These are phyloP conservation scores for Candida incommunis DNA, from an alignment of 805 yeast species.

Conservation along the genomic window DNA sequence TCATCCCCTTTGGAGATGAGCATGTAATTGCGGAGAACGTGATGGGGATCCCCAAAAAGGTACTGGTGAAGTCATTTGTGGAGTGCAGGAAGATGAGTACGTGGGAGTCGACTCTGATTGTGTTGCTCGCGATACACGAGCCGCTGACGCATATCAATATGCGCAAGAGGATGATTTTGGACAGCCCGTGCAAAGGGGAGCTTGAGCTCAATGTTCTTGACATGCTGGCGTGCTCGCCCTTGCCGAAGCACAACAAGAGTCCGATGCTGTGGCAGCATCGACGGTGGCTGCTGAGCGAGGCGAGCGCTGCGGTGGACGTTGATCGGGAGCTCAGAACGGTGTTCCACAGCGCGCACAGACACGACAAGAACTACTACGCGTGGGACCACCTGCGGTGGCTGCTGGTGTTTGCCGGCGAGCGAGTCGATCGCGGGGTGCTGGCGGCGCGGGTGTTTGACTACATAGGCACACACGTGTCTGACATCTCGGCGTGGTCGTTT, in stretches of 20 bases:
- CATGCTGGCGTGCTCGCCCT: slow-evolving; percentile 19
- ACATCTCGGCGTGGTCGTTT: slow-evolving; percentile 22
- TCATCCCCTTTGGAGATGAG: slow-evolving; percentile 4
- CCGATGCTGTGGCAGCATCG: slow-evolving; percentile 28
- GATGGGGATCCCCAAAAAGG: slow-evolving; percentile 13
- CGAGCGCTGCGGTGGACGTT: not conserved
- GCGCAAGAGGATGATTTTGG: slow-evolving; percentile 12
- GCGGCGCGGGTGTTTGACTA: slow-evolving; percentile 6
- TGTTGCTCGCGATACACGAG: slow-evolving; percentile 19
- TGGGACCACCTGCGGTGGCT: slow-evolving; percentile 27
- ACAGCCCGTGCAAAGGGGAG: slow-evolving; percentile 2
- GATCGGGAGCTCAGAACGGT: slow-evolving; percentile 18
- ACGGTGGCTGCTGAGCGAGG: slow-evolving; percentile 13
- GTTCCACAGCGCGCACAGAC: slow-evolving; percentile 23
- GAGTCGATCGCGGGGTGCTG: slow-evolving; percentile 6
- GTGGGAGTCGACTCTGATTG: slow-evolving; percentile 9
- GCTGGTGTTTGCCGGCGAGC: slow-evolving; percentile 2
- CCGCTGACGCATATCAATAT: slow-evolving; percentile 16
- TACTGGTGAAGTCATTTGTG: slow-evolving; percentile 9
- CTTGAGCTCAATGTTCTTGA: slow-evolving; percentile 16
- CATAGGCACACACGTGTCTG: slow-evolving; percentile 16
- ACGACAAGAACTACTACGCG: slow-evolving; percentile 36
- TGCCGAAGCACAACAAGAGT: slow-evolving; percentile 24
- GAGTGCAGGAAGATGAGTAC: slow-evolving; percentile 2
- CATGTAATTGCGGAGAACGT: slow-evolving; percentile 10